Evolutionary conservation across 495 filamentous ascomycete species (phyloP).

Genomic region (Pyronema domesticum): DNA sequence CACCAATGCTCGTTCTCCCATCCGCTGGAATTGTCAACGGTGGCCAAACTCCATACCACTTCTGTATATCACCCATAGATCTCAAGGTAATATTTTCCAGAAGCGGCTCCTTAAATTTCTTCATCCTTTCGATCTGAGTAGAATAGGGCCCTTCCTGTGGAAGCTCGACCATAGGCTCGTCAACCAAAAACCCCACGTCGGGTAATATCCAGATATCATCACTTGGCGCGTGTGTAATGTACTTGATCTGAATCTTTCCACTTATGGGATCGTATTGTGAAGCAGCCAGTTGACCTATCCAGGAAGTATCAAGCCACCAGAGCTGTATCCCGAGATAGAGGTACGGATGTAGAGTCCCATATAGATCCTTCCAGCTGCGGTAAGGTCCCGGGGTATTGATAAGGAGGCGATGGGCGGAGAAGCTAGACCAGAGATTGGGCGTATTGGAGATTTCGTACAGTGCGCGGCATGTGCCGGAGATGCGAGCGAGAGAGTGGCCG

Average conservation of each 20-base stretch:
- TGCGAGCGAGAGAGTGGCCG: constrained; percentile 28
- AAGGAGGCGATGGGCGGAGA: constrained; percentile 28
- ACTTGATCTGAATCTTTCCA: constrained; percentile 38
- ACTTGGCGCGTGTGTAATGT: no score
- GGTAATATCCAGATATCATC: no score
- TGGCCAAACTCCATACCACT: no score
- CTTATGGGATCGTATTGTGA: constrained; percentile 51
- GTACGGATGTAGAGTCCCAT: constrained; percentile 51
- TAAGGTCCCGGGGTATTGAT: constrained; percentile 41
- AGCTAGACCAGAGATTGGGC: constrained; percentile 34
- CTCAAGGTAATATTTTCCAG: no score
- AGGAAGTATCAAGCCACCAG: constrained; percentile 65
- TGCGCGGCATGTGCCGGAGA: constrained; percentile 30
- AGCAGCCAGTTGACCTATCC: constrained; percentile 52
- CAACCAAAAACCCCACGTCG: no score
- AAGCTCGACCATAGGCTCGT: no score
- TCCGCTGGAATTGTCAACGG: no score
- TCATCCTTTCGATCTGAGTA: no score
- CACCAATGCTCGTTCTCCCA: no score
- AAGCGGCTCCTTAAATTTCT: no score
- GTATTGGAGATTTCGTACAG: constrained; percentile 29
- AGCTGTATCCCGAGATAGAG: constrained; percentile 76
- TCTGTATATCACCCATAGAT: no score
- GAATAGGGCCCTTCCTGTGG: no score
- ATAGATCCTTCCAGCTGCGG: constrained; percentile 47